These are phyloP conservation scores for Theileria parva DNA, from an alignment of 169 alveolate genomes.

Conservation along the genomic window DNA sequence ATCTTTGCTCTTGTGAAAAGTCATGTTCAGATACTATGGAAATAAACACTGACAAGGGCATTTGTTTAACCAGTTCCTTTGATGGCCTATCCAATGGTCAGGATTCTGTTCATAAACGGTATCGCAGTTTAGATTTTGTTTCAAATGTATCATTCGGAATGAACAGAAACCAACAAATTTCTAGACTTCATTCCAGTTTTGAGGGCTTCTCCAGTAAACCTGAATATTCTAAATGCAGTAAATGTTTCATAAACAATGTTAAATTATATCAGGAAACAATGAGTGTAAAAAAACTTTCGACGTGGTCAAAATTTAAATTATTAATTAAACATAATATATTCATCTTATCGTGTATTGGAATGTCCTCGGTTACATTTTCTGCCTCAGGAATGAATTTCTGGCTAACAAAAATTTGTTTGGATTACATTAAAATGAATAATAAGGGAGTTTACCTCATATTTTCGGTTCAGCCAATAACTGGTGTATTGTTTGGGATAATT, in stretches of 20 bases:
- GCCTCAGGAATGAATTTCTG: constrained; percentile 86
- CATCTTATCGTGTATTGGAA: constrained; percentile 72
- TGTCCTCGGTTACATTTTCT: constrained; percentile 74
- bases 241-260: neutral
- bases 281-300: constrained; percentile 25
- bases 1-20: neutral
- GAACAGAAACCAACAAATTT: too few relatives aligned
- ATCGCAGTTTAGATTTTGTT: too few relatives aligned
- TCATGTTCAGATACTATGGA: neutral
- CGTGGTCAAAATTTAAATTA: constrained; percentile 66
- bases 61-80: neutral
- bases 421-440: constrained; percentile 33
- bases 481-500: constrained; percentile 84
- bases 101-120: neutral
- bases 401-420: constrained; percentile 82
- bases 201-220: neutral
- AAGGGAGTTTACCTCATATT: constrained; percentile 74
- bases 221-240: neutral
- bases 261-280: constrained; percentile 1
- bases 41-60: neutral
- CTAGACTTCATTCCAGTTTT: neutral
- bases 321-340: constrained; percentile 69
- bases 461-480: constrained; percentile 77
- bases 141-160: neutral
- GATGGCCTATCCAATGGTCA: neutral